These are phyloP conservation scores for Polyrhizophydium stewartii DNA, from an alignment of 371 early-diverging fungal species.

Conservation along the genomic window DNA sequence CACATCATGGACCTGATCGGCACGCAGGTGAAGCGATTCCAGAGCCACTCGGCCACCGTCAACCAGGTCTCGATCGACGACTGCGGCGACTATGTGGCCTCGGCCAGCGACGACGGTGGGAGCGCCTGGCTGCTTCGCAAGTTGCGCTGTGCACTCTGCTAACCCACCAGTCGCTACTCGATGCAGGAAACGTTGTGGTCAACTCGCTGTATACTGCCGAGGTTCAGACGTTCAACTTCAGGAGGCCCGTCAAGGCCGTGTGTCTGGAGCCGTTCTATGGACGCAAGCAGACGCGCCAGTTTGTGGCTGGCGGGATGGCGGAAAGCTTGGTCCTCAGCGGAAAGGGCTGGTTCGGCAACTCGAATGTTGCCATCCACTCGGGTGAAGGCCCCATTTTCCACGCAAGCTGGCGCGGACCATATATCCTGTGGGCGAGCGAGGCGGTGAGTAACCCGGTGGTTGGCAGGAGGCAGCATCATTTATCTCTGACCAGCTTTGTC, in stretches of 20 bases:
- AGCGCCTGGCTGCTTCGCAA: background rate
- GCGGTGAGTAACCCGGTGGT: conserved; percentile 51
- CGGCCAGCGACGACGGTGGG: conserved; percentile 89
- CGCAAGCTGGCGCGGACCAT: conserved; percentile 74
- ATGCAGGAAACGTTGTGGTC: conserved; percentile 68
- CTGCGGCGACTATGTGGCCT: conserved; percentile 84
- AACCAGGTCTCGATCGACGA: conserved; percentile 79
- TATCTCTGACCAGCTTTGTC: too few species aligned
- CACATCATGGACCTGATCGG: conserved; percentile 91
- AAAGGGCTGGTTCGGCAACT: conserved; percentile 51
- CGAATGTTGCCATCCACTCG: conserved; percentile 70
- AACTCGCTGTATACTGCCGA: conserved; percentile 66
- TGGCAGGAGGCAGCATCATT: too few species aligned
- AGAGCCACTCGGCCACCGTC: conserved; percentile 74
- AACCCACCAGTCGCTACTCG: background rate
- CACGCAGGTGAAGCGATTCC: conserved; percentile 69
- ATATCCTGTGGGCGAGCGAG: conserved; percentile 94
- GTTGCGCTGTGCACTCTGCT: too few species aligned
- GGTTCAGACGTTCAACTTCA: conserved; percentile 61
- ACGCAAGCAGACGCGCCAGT: conserved; percentile 63
- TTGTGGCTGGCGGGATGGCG: conserved; percentile 88
- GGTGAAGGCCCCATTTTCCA: conserved; percentile 87
- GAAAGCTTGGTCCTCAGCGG: conserved; percentile 78
- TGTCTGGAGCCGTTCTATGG: conserved; percentile 85
- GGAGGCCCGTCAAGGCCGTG: conserved; percentile 84